phyloP scores from a whole-genome alignment of 2,329 filamentous ascomycete genomes.

The Fusarium brachygibbosum region DNA sequence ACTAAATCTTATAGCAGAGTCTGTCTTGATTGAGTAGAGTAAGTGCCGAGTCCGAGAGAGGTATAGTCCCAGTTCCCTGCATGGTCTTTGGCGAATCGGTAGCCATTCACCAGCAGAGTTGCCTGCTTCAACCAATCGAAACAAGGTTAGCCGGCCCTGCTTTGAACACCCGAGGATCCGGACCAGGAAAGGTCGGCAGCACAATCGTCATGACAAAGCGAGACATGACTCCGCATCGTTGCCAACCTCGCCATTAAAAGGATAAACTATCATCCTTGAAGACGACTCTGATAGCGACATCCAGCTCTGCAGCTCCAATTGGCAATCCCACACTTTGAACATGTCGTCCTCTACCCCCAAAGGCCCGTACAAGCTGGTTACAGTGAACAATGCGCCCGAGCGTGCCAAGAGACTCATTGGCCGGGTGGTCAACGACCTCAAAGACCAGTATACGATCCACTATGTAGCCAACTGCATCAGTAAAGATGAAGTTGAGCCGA shows the following conservation, averaged over 20 bases:
- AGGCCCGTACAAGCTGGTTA: slow-evolving; percentile 74
- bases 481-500: background rate
- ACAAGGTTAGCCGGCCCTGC: background rate
- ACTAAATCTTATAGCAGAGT: background rate
- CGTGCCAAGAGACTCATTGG: slow-evolving; percentile 73
- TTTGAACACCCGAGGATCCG: background rate
- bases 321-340: background rate
- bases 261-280: background rate
- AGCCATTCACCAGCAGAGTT: background rate
- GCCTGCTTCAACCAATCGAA: background rate
- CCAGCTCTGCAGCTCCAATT: background rate
- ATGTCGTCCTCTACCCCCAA: slow-evolving; percentile 51
- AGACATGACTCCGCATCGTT: background rate
- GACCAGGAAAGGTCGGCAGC: background rate
- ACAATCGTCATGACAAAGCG: background rate
- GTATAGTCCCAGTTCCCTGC: background rate
- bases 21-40: background rate
- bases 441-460: slow-evolving; percentile 73
- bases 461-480: slow-evolving; percentile 69
- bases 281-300: background rate
- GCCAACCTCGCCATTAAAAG: background rate
- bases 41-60: background rate
- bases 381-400: slow-evolving; percentile 76
- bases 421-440: slow-evolving; percentile 70
- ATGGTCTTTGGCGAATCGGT: background rate